Evolutionary conservation across 163 green algal genomes (phyloP).

Genomic region (Chlorella variabilis): DNA sequence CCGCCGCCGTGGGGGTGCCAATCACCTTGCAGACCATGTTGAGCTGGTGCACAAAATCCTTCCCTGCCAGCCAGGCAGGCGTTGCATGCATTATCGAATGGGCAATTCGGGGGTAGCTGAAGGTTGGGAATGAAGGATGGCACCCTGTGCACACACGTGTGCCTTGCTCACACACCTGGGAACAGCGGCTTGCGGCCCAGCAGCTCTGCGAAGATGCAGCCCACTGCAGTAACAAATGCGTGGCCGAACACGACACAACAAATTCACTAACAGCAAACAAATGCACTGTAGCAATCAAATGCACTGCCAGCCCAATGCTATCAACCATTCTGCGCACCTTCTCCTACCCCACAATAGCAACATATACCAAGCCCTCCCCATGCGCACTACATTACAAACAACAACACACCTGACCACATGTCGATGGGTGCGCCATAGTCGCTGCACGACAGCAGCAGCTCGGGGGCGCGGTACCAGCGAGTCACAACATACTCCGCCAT

Average conservation of each 20-base stretch:
- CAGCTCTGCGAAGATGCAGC: conserved; percentile 99
- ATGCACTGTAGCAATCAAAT: background rate
- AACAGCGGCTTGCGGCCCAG: conserved; percentile 95
- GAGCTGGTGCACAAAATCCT: conserved; percentile 98
- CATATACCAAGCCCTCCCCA: background rate
- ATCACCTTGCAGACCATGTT: conserved; percentile 51
- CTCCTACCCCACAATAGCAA: no score
- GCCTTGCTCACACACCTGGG: no score
- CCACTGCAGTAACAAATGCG: no score
- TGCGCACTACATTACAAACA: background rate
- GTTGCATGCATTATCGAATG: no score
- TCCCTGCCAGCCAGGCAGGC: no score
- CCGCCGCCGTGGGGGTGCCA: conserved; percentile 24
- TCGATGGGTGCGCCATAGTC: conserved; percentile 93
- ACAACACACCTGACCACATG: conserved; percentile 83
- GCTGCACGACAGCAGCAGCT: conserved; percentile 94
- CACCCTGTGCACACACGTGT: no score
- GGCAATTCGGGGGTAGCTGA: background rate
- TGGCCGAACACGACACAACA: no score
- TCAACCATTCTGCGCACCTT: no score
- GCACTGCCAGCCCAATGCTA: background rate
- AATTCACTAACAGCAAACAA: background rate
- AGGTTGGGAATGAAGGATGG: background rate
- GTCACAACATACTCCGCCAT: conserved; percentile 98
- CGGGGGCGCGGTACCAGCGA: conserved; percentile 96